These are phyloP conservation scores for Phoma sp. DNA, from an alignment of 2,329 filamentous ascomycete genomes.

Conservation along the genomic window DNA sequence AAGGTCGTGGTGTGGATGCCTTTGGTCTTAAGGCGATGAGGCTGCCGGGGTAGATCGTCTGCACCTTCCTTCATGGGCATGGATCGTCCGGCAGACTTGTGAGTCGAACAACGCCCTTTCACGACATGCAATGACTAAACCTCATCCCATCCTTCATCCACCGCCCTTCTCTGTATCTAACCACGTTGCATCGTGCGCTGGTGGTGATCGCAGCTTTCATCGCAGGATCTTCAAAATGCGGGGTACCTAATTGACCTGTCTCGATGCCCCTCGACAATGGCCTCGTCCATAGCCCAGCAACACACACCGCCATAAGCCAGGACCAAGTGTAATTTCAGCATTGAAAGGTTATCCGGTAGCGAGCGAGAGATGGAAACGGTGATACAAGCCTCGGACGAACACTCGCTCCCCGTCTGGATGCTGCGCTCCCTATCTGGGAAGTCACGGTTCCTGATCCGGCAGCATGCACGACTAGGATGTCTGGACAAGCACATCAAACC, in stretches of 20 bases:
- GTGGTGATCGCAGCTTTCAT: background rate
- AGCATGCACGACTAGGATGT: background rate
- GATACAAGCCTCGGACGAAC: background rate
- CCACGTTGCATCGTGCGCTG: background rate
- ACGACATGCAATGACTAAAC: conserved; percentile 3
- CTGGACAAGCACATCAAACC: conserved; percentile 23
- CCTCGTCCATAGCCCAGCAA: background rate
- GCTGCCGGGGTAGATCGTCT: background rate
- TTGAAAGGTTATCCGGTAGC: too few species aligned
- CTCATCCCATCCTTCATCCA: background rate
- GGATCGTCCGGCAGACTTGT: background rate
- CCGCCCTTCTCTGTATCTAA: background rate
- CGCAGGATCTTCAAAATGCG: background rate
- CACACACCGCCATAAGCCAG: background rate
- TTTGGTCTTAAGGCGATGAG: conserved; percentile 5
- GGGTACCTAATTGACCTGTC: too few species aligned
- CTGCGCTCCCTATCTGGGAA: too few species aligned
- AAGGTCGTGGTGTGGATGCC: background rate
- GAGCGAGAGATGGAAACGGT: background rate
- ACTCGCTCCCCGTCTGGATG: too few species aligned
- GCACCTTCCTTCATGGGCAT: conserved; percentile 8
- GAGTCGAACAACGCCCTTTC: conserved; percentile 11
- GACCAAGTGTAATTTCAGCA: background rate
- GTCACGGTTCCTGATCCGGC: background rate
- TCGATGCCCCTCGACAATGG: background rate